These are phyloP conservation scores for Penicillium psychrofluorescens DNA, from an alignment of 495 filamentous ascomycete genomes.

Conservation along the genomic window DNA sequence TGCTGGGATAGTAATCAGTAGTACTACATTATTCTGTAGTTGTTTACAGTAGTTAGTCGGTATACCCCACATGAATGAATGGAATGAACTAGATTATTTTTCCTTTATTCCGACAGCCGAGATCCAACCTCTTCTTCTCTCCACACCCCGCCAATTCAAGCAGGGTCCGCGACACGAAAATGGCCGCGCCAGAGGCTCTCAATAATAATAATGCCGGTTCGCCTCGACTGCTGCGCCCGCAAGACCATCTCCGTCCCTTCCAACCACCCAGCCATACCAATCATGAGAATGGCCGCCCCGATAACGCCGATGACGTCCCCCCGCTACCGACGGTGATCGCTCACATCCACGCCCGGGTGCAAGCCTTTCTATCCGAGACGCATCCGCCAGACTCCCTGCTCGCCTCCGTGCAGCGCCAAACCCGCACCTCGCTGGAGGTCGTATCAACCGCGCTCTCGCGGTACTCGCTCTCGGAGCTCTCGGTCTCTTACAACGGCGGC, in stretches of 20 bases:
- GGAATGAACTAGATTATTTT: slow-evolving; percentile 13
- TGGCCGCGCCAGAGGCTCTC: slow-evolving; percentile 4
- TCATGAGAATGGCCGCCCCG: neutral
- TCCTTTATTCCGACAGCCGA: slow-evolving; percentile 8
- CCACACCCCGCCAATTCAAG: slow-evolving; percentile 4
- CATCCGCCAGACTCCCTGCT: slow-evolving; percentile 49
- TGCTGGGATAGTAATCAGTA: slow-evolving; percentile 43
- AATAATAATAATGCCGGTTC: neutral
- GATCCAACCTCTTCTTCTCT: slow-evolving; percentile 7
- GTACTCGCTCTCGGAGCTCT: slow-evolving; percentile 72
- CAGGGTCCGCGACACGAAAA: neutral
- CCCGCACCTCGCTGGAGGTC: slow-evolving; percentile 59
- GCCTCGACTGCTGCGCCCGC: neutral
- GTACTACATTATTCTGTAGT: neutral
- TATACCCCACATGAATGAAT: slow-evolving; percentile 1
- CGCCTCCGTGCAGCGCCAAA: slow-evolving; percentile 63
- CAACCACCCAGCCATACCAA: slow-evolving; percentile 1
- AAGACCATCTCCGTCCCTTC: slow-evolving; percentile 15
- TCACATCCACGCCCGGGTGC: slow-evolving; percentile 55
- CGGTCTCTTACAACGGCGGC: slow-evolving; percentile 94
- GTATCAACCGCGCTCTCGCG: slow-evolving; percentile 61
- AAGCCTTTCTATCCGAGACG: slow-evolving; percentile 58
- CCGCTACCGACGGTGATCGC: slow-evolving; percentile 45
- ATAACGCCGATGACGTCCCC: slow-evolving; percentile 3
- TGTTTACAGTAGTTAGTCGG: neutral